Percentiles rank a stretch among this genome's conserved stretches.
Evolutionary conservation across 768 basidiomycete genomes (phyloP).

Genomic region (Leccinum pellstonianum): DNA sequence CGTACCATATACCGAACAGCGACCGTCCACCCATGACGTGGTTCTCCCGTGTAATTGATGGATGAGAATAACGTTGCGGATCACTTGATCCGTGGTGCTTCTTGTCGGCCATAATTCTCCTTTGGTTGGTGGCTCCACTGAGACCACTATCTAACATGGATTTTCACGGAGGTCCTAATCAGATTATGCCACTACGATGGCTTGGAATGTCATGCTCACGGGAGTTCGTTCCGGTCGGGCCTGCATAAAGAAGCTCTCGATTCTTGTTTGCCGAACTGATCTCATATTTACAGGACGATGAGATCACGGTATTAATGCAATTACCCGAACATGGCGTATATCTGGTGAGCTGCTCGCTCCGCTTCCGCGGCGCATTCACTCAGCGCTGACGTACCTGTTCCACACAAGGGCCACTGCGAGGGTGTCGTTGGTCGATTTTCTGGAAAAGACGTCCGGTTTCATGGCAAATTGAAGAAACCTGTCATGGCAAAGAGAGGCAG

Average conservation of each 20-base stretch:
- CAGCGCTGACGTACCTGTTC: conserved; percentile 1
- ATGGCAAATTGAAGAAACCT: conserved; percentile 73
- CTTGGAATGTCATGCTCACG: background rate
- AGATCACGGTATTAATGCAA: conserved; percentile 77
- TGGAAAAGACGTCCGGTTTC: conserved; percentile 63
- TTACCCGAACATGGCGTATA: conserved; percentile 54
- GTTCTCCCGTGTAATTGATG: background rate
- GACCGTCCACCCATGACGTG: background rate
- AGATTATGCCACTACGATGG: background rate
- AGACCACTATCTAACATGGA: background rate
- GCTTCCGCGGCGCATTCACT: background rate
- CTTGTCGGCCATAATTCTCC: background rate
- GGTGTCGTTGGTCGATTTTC: conserved; percentile 80
- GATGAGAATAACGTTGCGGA: background rate
- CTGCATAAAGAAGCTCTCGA: background rate
- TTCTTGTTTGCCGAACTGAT: background rate
- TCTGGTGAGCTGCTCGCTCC: conserved; percentile 51
- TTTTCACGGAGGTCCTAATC: background rate
- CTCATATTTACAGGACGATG: conserved; percentile 58
- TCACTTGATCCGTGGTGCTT: background rate
- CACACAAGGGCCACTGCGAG: conserved; percentile 75
- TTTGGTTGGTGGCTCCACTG: too few relatives aligned
- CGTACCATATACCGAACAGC: background rate
- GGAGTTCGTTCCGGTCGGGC: background rate
- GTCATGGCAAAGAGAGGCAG: conserved; percentile 67